Conservation (phyloP, 768 basidiomycete species). For the Hericium erinaceus region DNA sequence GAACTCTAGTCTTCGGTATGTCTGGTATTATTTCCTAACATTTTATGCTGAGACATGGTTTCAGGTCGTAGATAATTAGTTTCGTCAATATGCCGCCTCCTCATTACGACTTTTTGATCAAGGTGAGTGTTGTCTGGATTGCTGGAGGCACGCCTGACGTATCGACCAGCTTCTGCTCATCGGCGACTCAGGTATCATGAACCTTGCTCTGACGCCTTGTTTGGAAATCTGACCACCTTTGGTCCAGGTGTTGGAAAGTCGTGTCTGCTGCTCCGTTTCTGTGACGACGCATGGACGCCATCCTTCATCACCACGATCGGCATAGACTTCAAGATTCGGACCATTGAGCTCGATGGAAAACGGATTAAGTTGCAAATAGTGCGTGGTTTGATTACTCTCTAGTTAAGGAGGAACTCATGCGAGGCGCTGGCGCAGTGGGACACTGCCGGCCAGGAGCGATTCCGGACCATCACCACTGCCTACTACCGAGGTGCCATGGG, state of each 20-base stretch:
- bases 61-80: neutral
- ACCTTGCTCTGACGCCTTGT: neutral
- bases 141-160: conserved; percentile 9
- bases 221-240: too few species aligned
- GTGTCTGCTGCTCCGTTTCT: conserved; percentile 91
- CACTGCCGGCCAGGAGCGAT: conserved; percentile 97
- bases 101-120: conserved; percentile 97
- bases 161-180: conserved; percentile 75
- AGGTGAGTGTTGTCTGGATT: conserved; percentile 32
- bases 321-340: conserved; percentile 98
- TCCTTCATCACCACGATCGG: conserved; percentile 99
- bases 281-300: conserved; percentile 99
- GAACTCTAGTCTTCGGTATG: neutral
- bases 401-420: neutral
- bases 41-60: neutral
- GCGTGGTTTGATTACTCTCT: conserved; percentile 22
- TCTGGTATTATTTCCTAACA: neutral
- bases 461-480: conserved; percentile 96
- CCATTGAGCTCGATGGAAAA: conserved; percentile 96
- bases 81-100: conserved; percentile 62
- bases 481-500: conserved; percentile 99
- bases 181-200: conserved; percentile 75
- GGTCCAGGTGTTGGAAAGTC: conserved; percentile 87
- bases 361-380: conserved; percentile 99
- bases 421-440: conserved; percentile 64